Evolutionary conservation across 2,329 filamentous ascomycete species (phyloP).

Genomic region (Grosmannia serpens): DNA sequence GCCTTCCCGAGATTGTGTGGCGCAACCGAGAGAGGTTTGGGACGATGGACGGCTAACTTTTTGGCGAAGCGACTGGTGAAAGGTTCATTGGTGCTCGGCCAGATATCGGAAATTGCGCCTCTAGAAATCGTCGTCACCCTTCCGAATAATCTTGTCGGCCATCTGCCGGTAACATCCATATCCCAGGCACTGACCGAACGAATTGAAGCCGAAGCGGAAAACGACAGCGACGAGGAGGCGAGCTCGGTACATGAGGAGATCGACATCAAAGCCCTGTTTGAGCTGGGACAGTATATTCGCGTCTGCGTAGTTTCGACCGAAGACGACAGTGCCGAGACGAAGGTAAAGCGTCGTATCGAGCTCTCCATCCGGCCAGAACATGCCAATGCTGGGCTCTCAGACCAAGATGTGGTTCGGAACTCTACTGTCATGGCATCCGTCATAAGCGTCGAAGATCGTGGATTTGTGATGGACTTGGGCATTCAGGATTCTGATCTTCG

Average conservation of each 20-base stretch:
- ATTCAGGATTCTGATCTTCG: slow-evolving; percentile 55
- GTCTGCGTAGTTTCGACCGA: slow-evolving; percentile 71
- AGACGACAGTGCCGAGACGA: slow-evolving; percentile 47
- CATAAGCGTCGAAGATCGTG: slow-evolving; percentile 88
- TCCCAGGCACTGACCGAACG: slow-evolving; percentile 68
- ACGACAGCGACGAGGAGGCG: slow-evolving; percentile 26
- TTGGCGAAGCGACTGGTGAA: slow-evolving; percentile 59
- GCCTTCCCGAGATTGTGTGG: background rate
- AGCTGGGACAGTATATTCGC: slow-evolving; percentile 76
- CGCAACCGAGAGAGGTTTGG: too few relatives aligned
- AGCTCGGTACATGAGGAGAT: slow-evolving; percentile 37
- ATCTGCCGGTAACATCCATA: slow-evolving; percentile 83
- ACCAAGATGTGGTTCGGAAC: slow-evolving; percentile 63
- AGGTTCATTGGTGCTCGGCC: slow-evolving; percentile 79
- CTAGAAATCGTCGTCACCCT: slow-evolving; percentile 72
- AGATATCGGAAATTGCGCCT: slow-evolving; percentile 68
- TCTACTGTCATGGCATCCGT: slow-evolving; percentile 79
- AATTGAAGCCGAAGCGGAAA: slow-evolving; percentile 55
- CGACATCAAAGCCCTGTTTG: slow-evolving; percentile 65
- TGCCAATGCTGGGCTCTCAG: slow-evolving; percentile 63
- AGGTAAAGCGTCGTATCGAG: slow-evolving; percentile 72
- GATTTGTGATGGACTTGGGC: slow-evolving; percentile 84
- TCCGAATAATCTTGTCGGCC: slow-evolving; percentile 86
- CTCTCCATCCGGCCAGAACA: slow-evolving; percentile 71
- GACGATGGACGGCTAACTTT: slow-evolving; percentile 1